phyloP scores from a whole-genome alignment of 805 yeast species.

The Torulaspora maleeae region DNA sequence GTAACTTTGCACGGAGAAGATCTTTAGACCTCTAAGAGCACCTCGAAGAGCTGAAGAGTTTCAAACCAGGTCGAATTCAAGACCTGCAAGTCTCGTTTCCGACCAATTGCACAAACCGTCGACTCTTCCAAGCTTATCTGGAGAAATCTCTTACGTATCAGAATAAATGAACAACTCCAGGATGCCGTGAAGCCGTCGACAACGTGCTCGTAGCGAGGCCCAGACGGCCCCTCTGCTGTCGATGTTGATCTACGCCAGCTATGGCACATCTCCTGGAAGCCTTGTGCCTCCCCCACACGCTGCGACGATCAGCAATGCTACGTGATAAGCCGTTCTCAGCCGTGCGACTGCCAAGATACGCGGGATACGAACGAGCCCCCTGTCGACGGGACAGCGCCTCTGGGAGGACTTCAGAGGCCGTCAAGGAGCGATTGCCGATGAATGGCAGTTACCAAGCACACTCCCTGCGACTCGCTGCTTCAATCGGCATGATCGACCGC shows the following conservation, averaged over 20 bases:
- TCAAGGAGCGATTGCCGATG: too few relatives aligned
- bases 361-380: not conserved
- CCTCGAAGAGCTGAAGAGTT: too few relatives aligned
- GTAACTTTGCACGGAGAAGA: too few relatives aligned
- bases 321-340: not conserved
- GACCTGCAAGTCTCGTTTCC: not conserved
- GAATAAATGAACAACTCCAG: too few relatives aligned
- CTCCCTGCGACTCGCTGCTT: not conserved
- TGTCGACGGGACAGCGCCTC: not conserved
- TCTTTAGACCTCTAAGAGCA: too few relatives aligned
- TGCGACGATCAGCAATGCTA: not conserved
- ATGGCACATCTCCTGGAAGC: not conserved
- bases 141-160: too few relatives aligned
- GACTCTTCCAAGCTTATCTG: not conserved
- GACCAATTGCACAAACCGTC: not conserved
- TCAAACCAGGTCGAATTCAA: not conserved
- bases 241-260: too few relatives aligned
- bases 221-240: too few relatives aligned
- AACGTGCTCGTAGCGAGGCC: too few relatives aligned
- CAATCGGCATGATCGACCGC: conserved; percentile 2
- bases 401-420: too few relatives aligned
- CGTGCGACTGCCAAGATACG: not conserved
- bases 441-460: too few relatives aligned
- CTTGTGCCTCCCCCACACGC: not conserved
- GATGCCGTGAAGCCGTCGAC: too few relatives aligned